Evolutionary conservation across 2,329 filamentous ascomycete genomes (phyloP), one percentile per base, ranked within the genome.

Genomic region (Aspergillus neotritici): DNA sequence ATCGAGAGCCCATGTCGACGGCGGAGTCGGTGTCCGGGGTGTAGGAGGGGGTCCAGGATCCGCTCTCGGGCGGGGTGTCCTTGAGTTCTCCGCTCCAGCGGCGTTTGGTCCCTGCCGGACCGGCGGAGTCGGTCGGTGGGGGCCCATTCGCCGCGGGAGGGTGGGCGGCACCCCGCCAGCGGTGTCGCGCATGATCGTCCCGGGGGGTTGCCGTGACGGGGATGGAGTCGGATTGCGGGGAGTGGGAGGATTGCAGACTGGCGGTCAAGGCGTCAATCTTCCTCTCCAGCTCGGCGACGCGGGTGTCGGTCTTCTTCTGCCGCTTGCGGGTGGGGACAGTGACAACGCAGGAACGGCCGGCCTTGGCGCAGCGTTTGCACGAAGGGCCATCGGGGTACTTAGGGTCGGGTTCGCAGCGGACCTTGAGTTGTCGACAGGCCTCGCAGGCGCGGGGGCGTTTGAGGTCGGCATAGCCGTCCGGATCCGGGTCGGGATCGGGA

Each of bases 251-350:
- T 35, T 87, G 83, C 51, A 95, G 63, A 30, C 82, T 88, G 5
- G 87, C 86, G 6, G 87, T 94, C 61, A 95, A 64, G 7, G 85
- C 86, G 70, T 95, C 88, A 51, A 95, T 91, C 71, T 94, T 94
- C 73, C 84, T 88, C 72, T 95, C 89, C 40, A 96, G 74, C 71
- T 95, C 89, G 7, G 88, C 85, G 10, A 96, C 89, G 40, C 88
- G 78, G 52, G 82, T 91, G 63, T 94, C 90, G 41, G 87, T 89
- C 74, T 94, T 94, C 73, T 91, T 94, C 71, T 91, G 87, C 34
- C 89, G 77, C 68, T 94, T 94, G 32, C 87, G 68, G 11, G 74
- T 80, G 1, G 80, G 87, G 50, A 82, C 79, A 1, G 87, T 94
- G 49, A 90, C 83, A 32, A 90, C 70, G 61, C 89, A 94, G 50